Evolutionary conservation across 2,329 filamentous ascomycete species (phyloP).

Genomic region (Kalaharituber pfeilii): DNA sequence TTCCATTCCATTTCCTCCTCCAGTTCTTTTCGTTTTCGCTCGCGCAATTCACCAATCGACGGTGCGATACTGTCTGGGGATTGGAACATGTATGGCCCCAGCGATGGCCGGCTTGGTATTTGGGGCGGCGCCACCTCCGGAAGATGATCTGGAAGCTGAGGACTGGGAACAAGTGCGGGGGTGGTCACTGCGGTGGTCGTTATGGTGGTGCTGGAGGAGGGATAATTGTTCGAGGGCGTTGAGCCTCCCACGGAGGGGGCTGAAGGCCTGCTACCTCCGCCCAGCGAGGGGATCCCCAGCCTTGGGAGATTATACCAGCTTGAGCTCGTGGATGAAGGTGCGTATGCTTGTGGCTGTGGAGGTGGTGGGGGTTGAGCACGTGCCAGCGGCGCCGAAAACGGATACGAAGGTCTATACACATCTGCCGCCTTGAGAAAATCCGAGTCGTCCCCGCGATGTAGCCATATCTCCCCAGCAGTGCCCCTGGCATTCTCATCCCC

Average conservation of each 20-base stretch:
- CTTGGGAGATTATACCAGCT: not conserved
- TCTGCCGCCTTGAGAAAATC: not conserved
- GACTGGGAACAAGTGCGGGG: not conserved
- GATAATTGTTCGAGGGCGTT: not conserved
- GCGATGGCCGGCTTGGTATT: no score
- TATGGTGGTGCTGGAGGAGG: not conserved
- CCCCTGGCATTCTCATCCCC: not conserved
- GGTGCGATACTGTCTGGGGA: not conserved
- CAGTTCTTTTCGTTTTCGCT: not conserved
- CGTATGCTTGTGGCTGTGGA: not conserved
- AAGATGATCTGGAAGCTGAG: not conserved
- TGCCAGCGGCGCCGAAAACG: not conserved
- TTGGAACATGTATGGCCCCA: not conserved
- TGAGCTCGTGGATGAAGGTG: not conserved
- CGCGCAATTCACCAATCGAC: not conserved
- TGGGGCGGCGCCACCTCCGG: not conserved
- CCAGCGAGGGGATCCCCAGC: not conserved
- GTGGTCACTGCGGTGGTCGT: not conserved
- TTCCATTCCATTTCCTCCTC: slow-evolving; percentile 13
- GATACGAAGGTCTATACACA: no score
- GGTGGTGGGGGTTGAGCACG: not conserved
- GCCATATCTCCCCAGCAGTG: not conserved
- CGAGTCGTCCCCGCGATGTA: not conserved
- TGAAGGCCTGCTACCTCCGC: not conserved
- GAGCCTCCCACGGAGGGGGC: not conserved